phyloP scores from a whole-genome alignment of 1,139 yeast species.

The Hansenula anomala region DNA sequence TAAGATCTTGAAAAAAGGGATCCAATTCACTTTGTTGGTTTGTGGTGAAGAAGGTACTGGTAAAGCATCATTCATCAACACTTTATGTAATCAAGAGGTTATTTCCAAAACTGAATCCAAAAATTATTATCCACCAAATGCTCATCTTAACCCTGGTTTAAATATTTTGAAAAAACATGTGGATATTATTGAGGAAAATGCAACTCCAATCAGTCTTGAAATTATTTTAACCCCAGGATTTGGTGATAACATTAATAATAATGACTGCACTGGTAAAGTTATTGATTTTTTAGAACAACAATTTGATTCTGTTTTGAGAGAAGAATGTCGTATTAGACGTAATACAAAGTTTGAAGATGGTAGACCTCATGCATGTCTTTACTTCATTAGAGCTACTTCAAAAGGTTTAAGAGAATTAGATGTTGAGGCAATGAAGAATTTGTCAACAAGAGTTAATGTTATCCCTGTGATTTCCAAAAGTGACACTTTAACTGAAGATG shows the following conservation, averaged over 20 bases:
- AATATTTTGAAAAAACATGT: constrained; percentile 21
- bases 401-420: constrained; percentile 45
- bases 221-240: constrained; percentile 40
- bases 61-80: constrained; percentile 56
- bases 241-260: constrained; percentile 36
- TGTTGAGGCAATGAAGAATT: constrained; percentile 42
- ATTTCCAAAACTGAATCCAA: constrained; percentile 11
- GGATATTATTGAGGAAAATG: constrained; percentile 32
- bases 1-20: constrained; percentile 54
- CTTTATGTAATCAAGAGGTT: constrained; percentile 41
- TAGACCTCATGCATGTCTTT: constrained; percentile 59
- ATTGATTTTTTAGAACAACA: constrained; percentile 48
- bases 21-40: constrained; percentile 52
- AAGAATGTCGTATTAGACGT: constrained; percentile 58
- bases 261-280: constrained; percentile 33
- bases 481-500: constrained; percentile 49
- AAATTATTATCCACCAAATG: constrained; percentile 17
- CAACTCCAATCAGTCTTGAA: constrained; percentile 36
- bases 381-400: constrained; percentile 55
- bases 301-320: constrained; percentile 49
- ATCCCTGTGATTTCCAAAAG: constrained; percentile 55
- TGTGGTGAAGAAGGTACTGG: constrained; percentile 62
- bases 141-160: constrained; percentile 24
- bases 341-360: constrained; percentile 49
- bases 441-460: constrained; percentile 49